Base-by-base conservation (phyloP, 1,284 basidiomycete genomes). In the Cryptococcus amylolentus region DNA sequence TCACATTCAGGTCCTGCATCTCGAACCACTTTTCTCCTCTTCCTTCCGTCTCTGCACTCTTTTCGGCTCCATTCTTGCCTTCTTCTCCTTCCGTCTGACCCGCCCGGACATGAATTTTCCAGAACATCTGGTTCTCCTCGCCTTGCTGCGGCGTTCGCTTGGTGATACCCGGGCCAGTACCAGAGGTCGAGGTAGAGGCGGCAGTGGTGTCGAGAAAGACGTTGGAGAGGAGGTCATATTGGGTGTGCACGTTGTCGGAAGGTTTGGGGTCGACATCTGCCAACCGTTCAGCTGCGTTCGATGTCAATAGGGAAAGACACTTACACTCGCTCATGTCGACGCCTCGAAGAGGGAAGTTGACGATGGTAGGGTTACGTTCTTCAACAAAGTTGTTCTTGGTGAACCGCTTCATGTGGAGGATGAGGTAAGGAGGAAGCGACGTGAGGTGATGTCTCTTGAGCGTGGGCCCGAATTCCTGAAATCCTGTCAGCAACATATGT, bases 311-410 rank as follows among this genome's bases (percentile, higher is more conserved):
- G 41, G 60, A 41, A 38, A 51, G 60, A 43, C 49, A 80, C 89
- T 70, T 73, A 94, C 91, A 97, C 51, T 91, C 90, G 64, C 80
- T 80, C 75, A 98, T 87, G 77, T 98, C 93, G 20, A 98, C 83
- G 0, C 93, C 93, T 56, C 90, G 84, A 45, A 97, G 82, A 12
- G 93, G 93, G 71, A 97, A 98, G 71, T 96, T 98, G 66, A 99
- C 90, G 59, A 98, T 94, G 1, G 96, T 99, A 3, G 94, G 94
- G 71, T 99, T 98, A 76, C 97, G 95, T 77, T 98, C 95, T 77
- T 98, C 95, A 1, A 97, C 91, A 70, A 99, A 98, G 52, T 84
- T 84, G 77, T 98, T 99, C 76, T 91, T 96, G n/a, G 91, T 96
- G 78, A 98, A 99, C 35, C 96, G 86, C 72, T 95, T 98, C 81